Base-by-base conservation (phyloP, 2,329 filamentous ascomycete species). In the Pseudogymnoascus sp. region DNA sequence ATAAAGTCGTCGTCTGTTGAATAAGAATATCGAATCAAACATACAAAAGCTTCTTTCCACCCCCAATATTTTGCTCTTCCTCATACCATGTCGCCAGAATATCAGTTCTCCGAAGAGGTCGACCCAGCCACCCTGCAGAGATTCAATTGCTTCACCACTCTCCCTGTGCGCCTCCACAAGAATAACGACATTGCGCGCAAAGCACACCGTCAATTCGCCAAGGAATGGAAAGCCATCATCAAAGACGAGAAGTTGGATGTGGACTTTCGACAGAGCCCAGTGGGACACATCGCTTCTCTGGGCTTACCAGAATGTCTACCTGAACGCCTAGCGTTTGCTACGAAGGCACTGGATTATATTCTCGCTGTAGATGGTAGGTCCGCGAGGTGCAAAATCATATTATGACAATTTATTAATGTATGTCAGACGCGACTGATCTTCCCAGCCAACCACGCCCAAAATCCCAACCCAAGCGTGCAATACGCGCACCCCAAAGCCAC, bases 131-230 rank as follows among this genome's bases (percentile, higher is more conserved):
- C 36, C n/a, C 36, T 39, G 15, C 13, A 13, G 13, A 40, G 21
- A 17, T 24, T 10, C 15, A 33, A 33, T 7, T 37, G 13, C 24
- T 59, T 59, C 33, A 59, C 58, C 8, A 59, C 58, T 24, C 35
- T 59, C 24, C 58, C 58, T n/a, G 35, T 59, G 10, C 31, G 58
- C 15, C 39, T 59, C 10, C 31, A 59, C 33, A 17, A 33, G 15
- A 40, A 59, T 40, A 37, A 60, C 65, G 36, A 15, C n/a, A 13
- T 15, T 15, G 36, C n/a, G 13, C 36, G 15, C n/a, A 39, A 39
- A n/a, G 36, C 36, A 39, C n/a, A n/a, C 15, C n/a, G 15, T 39
- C 36, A 39, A 39, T 39, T 39, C 8, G 15, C 15, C 15, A 39
- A n/a, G 8, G 36, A 39, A 39, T 39, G 36, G 36, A 39, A 39